Percentiles rank a stretch among this genome's conserved stretches.
Evolutionary conservation across 495 filamentous ascomycete species (phyloP).

Genomic region (Lepraria neglecta): DNA sequence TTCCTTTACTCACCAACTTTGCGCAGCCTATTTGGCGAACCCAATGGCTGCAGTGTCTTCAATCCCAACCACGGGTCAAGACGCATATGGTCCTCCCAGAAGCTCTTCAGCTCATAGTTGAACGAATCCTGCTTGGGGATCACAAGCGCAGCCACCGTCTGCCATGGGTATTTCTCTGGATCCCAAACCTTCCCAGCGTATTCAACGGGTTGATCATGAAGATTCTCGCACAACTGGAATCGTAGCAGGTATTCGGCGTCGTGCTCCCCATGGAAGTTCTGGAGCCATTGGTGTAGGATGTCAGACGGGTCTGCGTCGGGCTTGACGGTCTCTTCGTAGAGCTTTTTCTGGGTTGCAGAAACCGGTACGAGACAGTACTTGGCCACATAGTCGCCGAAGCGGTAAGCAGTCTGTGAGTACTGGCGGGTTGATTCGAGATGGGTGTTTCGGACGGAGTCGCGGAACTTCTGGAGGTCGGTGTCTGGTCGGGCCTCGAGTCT

Average conservation of each 20-base stretch:
- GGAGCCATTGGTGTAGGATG: slow-evolving; percentile 39
- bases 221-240: slow-evolving; percentile 41
- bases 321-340: slow-evolving; percentile 38
- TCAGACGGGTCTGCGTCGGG: slow-evolving; percentile 35
- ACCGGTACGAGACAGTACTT: slow-evolving; percentile 43
- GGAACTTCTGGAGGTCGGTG: slow-evolving; percentile 38
- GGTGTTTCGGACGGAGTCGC: slow-evolving; percentile 36
- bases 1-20: slow-evolving; percentile 32
- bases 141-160: slow-evolving; percentile 40
- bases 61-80: slow-evolving; percentile 43
- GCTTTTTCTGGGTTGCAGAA: slow-evolving; percentile 38
- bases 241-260: slow-evolving; percentile 45
- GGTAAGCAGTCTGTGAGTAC: slow-evolving; percentile 46
- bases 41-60: slow-evolving; percentile 40
- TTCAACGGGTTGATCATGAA: slow-evolving; percentile 45
- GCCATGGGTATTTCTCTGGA: slow-evolving; percentile 43
- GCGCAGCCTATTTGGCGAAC: slow-evolving; percentile 41
- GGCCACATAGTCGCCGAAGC: slow-evolving; percentile 43
- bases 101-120: slow-evolving; percentile 37
- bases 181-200: slow-evolving; percentile 46
- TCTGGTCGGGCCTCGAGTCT: slow-evolving; percentile 39
- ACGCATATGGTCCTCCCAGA: slow-evolving; percentile 45
- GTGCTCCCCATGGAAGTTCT: slow-evolving; percentile 38
- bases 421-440: slow-evolving; percentile 41
- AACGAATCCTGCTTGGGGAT: slow-evolving; percentile 44